Percentiles rank a stretch among this genome's conserved stretches.
Evolutionary conservation across 306 rosid species (phyloP).

Genomic region (Castanea crenata): DNA sequence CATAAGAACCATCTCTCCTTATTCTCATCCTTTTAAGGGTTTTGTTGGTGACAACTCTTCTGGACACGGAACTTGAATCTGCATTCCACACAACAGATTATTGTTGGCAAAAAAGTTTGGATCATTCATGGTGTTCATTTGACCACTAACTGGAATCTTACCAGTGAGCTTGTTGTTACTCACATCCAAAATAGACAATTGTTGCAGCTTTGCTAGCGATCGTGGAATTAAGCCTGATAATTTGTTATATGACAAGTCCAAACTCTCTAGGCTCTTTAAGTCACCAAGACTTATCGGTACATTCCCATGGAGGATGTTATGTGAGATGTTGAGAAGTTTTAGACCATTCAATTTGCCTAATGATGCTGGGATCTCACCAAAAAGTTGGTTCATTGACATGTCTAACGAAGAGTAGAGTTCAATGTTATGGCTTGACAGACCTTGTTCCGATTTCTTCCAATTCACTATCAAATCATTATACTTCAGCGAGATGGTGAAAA

Average conservation of each 20-base stretch:
- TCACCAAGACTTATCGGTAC: conserved; percentile 24
- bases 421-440: conserved; percentile 14
- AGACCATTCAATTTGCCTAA: conserved; percentile 19
- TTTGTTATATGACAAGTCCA: conserved; percentile 27
- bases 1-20: conserved; percentile 10
- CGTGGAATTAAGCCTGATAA: conserved; percentile 18
- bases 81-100: conserved; percentile 22
- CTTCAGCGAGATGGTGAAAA: no score
- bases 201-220: conserved; percentile 3
- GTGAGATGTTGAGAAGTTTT: conserved; percentile 29
- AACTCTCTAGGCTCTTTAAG: conserved; percentile 22
- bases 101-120: conserved; percentile 26
- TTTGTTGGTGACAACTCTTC: not conserved
- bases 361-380: conserved; percentile 15
- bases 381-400: conserved; percentile 19
- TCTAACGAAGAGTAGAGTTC: conserved; percentile 21
- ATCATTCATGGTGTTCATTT: conserved; percentile 21
- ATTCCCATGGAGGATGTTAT: conserved; percentile 21
- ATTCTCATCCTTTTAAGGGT: not conserved
- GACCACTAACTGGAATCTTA: conserved; percentile 18
- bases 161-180: conserved; percentile 26
- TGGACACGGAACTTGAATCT: conserved; percentile 2
- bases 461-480: conserved; percentile 21
- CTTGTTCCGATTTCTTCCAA: conserved; percentile 24
- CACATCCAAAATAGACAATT: conserved; percentile 10